Base-by-base conservation (phyloP, 208 protist genomes). In the Lotmaria passim region DNA sequence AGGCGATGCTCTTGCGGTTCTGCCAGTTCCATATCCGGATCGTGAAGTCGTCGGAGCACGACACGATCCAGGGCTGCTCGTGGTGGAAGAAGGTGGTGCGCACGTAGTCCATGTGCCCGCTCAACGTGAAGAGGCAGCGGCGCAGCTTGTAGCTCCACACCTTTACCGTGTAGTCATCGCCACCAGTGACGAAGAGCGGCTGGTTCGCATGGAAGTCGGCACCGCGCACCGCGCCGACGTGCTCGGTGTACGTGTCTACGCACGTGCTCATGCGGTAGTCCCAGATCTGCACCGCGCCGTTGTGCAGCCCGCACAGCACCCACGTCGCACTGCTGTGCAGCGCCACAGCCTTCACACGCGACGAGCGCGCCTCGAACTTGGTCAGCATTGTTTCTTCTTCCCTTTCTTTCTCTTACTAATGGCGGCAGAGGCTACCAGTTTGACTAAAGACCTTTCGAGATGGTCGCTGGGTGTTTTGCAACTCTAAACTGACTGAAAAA, bases 11-110 rank as follows among this genome's bases (percentile, higher is more conserved):
- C 28, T 69, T 87, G 33, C 98, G 83, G 24, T 82, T 96, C 78
- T 99, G 96, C 98, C 98, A 99, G 78, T 99, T 99, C 98, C 98
- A 99, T 69, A 99, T 98, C 36, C 98, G 87, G 51, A 99, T 95
- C 24, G 98, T 99, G 70, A 98, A 95, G 86, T 99, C 99, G 76
- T 99, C 99, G 10, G 97, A 99, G 41, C 90, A 89, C 8, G 93
- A 99, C 10, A 99, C 51, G 36, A 99, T 99, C 98, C 98, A 99
- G 17, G 99, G 99, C 62, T 96, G 82, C 69, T 91, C 85, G 31
- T 76, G 72, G 71, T 98, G 97, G 73, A 99, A 99, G 75, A 99
- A 98, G 12, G 99, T 98, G 7, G 97, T 99, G 70, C 99, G 96
- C 53, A 99, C 98, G 79, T 99, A 99, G 85, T 99, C 99, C 48